Evolutionary conservation across 2,329 filamentous ascomycete genomes (phyloP).

Genomic region (Claviceps pusilla): DNA sequence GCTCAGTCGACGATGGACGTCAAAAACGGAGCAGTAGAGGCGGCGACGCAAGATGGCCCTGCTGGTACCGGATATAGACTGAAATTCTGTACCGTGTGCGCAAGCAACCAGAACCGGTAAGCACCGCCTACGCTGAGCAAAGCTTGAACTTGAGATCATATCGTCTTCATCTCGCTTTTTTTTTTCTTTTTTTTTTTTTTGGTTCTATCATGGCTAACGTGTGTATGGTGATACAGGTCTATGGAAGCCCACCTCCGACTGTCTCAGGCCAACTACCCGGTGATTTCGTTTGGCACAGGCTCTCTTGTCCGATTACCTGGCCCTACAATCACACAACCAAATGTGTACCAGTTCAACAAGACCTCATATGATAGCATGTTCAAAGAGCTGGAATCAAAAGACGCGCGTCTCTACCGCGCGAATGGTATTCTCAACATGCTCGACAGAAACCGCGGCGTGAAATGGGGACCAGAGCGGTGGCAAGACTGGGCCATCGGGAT

Average conservation of each 20-base stretch:
- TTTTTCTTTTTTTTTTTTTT: background rate
- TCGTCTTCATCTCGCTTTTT: no score
- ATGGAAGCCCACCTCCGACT: conserved; percentile 98
- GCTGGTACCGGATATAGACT: conserved; percentile 61
- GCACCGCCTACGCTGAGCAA: conserved; percentile 8
- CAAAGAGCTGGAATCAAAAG: conserved; percentile 74
- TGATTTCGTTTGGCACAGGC: conserved; percentile 93
- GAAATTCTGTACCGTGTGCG: conserved; percentile 97
- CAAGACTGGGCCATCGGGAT: conserved; percentile 90
- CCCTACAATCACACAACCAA: conserved; percentile 79
- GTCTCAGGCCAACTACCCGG: conserved; percentile 74
- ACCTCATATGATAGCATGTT: conserved; percentile 93
- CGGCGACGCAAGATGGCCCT: conserved; percentile 26
- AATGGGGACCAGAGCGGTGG: conserved; percentile 93
- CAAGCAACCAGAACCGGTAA: conserved; percentile 92
- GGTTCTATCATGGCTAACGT: background rate
- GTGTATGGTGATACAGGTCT: conserved; percentile 11
- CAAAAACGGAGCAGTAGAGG: conserved; percentile 23
- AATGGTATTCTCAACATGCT: conserved; percentile 96
- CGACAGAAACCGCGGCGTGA: conserved; percentile 76
- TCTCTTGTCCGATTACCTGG: conserved; percentile 87
- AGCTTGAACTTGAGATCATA: background rate
- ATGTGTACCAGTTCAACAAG: conserved; percentile 96
- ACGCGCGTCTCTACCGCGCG: conserved; percentile 70
- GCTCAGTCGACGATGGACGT: conserved; percentile 22